Conservation (phyloP, 805 yeast genomes). For the Metschnikowia aberdeeniae region DNA sequence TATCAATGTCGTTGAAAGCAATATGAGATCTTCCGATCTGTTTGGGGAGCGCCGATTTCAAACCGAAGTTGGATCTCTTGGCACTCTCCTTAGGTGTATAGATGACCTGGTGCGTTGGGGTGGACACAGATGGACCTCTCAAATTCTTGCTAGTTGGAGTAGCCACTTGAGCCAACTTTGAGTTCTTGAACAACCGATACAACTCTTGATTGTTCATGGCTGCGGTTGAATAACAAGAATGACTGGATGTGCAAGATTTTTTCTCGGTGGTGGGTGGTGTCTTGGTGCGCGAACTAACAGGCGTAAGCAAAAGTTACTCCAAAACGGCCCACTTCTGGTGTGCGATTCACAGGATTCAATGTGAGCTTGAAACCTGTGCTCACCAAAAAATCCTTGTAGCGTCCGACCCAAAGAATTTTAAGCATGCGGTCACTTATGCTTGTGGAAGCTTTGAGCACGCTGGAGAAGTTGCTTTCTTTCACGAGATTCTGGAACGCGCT, state of each 20-base stretch:
- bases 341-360: constrained; percentile 30
- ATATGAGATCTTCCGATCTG: constrained; percentile 56
- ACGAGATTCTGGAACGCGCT: constrained; percentile 49
- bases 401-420: constrained; percentile 83
- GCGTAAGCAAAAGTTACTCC: constrained; percentile 65
- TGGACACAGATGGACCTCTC: constrained; percentile 23
- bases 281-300: constrained; percentile 31
- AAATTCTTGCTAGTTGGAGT: constrained; percentile 32
- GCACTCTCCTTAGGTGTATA: constrained; percentile 65
- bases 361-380: constrained; percentile 65
- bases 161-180: constrained; percentile 44
- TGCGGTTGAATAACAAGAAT: background rate
- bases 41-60: constrained; percentile 65
- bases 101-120: constrained; percentile 71
- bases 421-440: constrained; percentile 59
- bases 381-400: constrained; percentile 71
- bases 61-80: constrained; percentile 69
- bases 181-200: constrained; percentile 31
- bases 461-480: constrained; percentile 53
- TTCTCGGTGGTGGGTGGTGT: constrained; percentile 10
- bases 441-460: constrained; percentile 71
- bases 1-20: constrained; percentile 63
- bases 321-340: constrained; percentile 47
- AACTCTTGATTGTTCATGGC: constrained; percentile 17
- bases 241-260: background rate